Percentiles rank a stretch among this genome's conserved stretches.
Evolutionary conservation across 371 early-diverging fungal genomes (phyloP).

Genomic region (Rhizopus stolonifer): DNA sequence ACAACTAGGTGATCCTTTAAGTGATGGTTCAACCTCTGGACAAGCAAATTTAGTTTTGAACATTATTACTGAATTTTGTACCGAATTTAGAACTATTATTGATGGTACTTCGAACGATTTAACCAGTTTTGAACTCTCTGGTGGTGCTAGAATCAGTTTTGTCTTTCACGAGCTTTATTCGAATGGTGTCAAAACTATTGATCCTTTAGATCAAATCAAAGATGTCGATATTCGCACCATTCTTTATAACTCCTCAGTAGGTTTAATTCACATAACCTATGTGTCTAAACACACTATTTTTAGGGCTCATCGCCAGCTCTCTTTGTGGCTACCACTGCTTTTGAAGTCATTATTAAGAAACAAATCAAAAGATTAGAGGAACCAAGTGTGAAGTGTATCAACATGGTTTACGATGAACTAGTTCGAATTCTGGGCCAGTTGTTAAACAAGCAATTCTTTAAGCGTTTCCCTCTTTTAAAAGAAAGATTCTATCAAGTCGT

Average conservation of each 20-base stretch:
- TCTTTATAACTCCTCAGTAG: constrained; percentile 94
- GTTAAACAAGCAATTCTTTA: constrained; percentile 88
- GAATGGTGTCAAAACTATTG: constrained; percentile 89
- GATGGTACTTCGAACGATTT: constrained; percentile 94
- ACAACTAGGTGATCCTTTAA: constrained; percentile 89
- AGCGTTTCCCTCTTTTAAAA: constrained; percentile 92
- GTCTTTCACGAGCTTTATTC: constrained; percentile 97
- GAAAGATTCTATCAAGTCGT: constrained; percentile 91
- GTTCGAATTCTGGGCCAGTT: constrained; percentile 91
- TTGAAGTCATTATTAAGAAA: constrained; percentile 96
- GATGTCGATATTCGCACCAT: constrained; percentile 98
- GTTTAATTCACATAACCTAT: constrained; percentile 8
- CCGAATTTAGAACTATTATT: constrained; percentile 90
- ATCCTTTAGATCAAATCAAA: constrained; percentile 96
- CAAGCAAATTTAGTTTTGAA: constrained; percentile 85
- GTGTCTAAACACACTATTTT: background rate
- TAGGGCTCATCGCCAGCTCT: constrained; percentile 94
- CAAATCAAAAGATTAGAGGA: constrained; percentile 97
- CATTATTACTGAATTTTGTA: constrained; percentile 96
- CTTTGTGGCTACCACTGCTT: constrained; percentile 97
- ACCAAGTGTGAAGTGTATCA: constrained; percentile 91
- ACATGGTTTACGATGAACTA: constrained; percentile 94
- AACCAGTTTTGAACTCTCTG: constrained; percentile 91
- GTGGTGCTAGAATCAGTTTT: constrained; percentile 98
- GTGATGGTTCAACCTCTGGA: constrained; percentile 50